Conservation (phyloP, 202 grass and related monocot genomes). For the Sporobolus alterniflorus region DNA sequence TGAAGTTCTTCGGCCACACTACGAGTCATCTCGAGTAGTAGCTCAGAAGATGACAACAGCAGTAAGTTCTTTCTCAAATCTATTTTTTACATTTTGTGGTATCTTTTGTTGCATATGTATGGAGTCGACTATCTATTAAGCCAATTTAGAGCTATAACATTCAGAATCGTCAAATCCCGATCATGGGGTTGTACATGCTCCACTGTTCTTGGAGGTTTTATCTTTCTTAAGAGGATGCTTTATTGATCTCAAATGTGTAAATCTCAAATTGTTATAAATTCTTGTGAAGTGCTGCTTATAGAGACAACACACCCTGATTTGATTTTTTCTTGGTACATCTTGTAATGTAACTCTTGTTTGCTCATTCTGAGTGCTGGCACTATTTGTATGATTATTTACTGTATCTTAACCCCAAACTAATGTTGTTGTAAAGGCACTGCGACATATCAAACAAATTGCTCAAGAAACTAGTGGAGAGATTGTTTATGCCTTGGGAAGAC, state of each 20-base stretch:
- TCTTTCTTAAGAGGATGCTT: not conserved
- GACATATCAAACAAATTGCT: constrained; percentile 95
- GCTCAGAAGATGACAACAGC: constrained; percentile 99
- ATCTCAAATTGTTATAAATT: not conserved
- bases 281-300: not conserved
- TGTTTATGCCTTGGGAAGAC: constrained; percentile 77
- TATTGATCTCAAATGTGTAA: not conserved
- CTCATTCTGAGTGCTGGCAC: no score
- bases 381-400: not conserved
- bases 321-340: not conserved
- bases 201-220: not conserved
- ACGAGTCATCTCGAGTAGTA: constrained; percentile 90
- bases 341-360: no score
- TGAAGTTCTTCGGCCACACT: constrained; percentile 93
- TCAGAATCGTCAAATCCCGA: no score
- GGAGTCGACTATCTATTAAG: not conserved
- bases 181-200: no score
- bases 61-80: constrained; percentile 52
- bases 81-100: constrained; percentile 14
- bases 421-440: constrained; percentile 72
- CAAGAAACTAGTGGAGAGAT: constrained; percentile 94
- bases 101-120: constrained; percentile 10
- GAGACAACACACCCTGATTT: not conserved
- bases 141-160: not conserved
- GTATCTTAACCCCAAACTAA: not conserved